Base-by-base conservation (phyloP, 169 alveolate species). In the Ichthyophthirius multifiliis region DNA sequence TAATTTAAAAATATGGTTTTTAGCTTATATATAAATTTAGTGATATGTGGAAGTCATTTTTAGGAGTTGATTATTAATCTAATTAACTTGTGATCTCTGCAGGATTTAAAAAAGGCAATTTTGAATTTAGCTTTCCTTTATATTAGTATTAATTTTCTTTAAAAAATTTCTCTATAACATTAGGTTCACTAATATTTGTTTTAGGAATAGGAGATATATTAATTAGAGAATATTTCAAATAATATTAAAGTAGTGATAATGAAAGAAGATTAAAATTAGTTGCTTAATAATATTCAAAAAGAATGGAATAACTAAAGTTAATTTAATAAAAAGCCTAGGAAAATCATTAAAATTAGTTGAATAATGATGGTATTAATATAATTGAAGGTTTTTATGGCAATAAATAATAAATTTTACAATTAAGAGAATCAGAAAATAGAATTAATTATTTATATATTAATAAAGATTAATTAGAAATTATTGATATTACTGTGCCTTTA, bases 301-400 rank as follows among this genome's bases (percentile, higher is more conserved):
- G 71, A 55, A 55, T 27, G 16, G 71, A 39, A 55, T 55, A 55
- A 55, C 5, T 55, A 27, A 55, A 18, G 23, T 55, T 55, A 5
- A 55, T 55, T 15, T 34, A 55, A 55, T 20, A 13, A 12, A 27
- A 55, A 55, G 23, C 71, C 3, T 23, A 55, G 16, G 71, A 55
- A 27, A 55, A 55, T 27, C 23, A 55, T 55, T 55, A 55, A 27
- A 27, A 55, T 55, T 23, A 55, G 15, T 27, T 55, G 10, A 55
- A 55, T 23, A 55, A 39, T 10, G 31, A 55, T 55, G 71, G 71
- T 4, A 27, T 55, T 3, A 27, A 27, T 12, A 55, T 55, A 2
- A 55, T 55, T 4, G 71, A 55, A 55, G 71, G 71, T 10, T 55
- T 27, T 23, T 55, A 55, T 55, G 71, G 71, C 12, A 55, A 55